Evolutionary conservation across 441 rosid species (phyloP).

Genomic region (Erodium chrysanthum): DNA sequence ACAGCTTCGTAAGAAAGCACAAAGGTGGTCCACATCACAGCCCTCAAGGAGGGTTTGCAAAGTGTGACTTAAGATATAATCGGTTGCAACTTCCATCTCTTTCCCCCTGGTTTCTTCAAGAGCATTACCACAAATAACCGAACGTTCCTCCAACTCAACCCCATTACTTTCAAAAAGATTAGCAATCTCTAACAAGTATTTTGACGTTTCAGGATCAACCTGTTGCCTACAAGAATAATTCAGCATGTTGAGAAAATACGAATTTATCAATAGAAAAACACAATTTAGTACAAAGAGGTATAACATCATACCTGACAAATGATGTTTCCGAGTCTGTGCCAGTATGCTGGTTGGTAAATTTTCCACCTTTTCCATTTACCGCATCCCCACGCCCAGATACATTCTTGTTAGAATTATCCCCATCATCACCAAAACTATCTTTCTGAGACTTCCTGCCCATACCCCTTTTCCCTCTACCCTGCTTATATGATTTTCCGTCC

Average conservation of each 20-base stretch:
- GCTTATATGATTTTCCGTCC: conserved; percentile 36
- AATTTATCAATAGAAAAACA: not conserved
- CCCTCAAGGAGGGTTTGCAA: conserved; percentile 79
- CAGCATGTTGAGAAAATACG: not conserved
- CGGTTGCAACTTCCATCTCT: conserved; percentile 81
- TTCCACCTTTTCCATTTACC: conserved; percentile 17
- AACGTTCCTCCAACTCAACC: conserved; percentile 66
- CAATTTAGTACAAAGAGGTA: not conserved
- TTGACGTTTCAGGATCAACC: conserved; percentile 69
- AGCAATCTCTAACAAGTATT: conserved; percentile 74
- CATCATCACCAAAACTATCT: not conserved
- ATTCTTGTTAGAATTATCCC: conserved; percentile 28
- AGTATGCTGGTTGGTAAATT: conserved; percentile 29
- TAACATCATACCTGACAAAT: conserved; percentile 38
- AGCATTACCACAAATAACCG: conserved; percentile 65
- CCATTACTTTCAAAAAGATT: conserved; percentile 70
- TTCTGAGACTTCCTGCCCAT: not conserved
- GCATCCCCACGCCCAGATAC: conserved; percentile 21
- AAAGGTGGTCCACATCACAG: conserved; percentile 68
- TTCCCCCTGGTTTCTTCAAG: conserved; percentile 85
- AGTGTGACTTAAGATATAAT: conserved; percentile 74
- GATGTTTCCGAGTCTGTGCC: conserved; percentile 34
- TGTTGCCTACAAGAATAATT: conserved; percentile 45
- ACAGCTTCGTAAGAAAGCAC: conserved; percentile 58
- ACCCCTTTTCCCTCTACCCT: conserved; percentile 23